These are phyloP conservation scores for Rosa lucieae DNA, from an alignment of 306 rosid species.

Conservation along the genomic window DNA sequence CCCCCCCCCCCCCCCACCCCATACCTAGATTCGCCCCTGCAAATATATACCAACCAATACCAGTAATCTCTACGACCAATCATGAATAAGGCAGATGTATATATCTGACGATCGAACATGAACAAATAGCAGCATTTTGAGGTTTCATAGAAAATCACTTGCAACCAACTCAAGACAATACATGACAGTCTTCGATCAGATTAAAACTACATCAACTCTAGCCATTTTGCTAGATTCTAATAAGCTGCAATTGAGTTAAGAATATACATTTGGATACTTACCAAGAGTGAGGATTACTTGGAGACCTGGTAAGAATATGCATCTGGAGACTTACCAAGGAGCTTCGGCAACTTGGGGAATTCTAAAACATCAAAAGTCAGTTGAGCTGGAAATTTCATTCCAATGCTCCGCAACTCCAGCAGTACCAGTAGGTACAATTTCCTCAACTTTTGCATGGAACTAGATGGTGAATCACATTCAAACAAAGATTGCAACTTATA, in stretches of 20 bases:
- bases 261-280: neutral
- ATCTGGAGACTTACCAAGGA: too few relatives aligned
- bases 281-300: neutral
- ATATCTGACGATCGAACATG: too few relatives aligned
- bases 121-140: too few relatives aligned
- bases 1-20: too few relatives aligned
- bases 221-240: too few relatives aligned
- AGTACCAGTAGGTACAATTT: slow-evolving; percentile 31
- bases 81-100: too few relatives aligned
- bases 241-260: neutral
- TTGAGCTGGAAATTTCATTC: slow-evolving; percentile 11
- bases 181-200: neutral
- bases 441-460: neutral
- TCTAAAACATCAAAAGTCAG: neutral
- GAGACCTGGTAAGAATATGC: too few relatives aligned
- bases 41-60: too few relatives aligned
- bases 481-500: slow-evolving; percentile 25
- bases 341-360: slow-evolving; percentile 3
- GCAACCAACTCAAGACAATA: neutral
- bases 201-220: neutral
- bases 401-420: slow-evolving; percentile 26
- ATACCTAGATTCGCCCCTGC: too few relatives aligned
- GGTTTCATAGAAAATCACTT: neutral
- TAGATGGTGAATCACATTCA: neutral
- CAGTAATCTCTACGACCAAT: too few relatives aligned